A percentile compares a stretch with the other conserved stretches of the same genome.
phyloP scores from a whole-genome alignment of 805 yeast species.

The Saccharomycopsis schoenii region DNA sequence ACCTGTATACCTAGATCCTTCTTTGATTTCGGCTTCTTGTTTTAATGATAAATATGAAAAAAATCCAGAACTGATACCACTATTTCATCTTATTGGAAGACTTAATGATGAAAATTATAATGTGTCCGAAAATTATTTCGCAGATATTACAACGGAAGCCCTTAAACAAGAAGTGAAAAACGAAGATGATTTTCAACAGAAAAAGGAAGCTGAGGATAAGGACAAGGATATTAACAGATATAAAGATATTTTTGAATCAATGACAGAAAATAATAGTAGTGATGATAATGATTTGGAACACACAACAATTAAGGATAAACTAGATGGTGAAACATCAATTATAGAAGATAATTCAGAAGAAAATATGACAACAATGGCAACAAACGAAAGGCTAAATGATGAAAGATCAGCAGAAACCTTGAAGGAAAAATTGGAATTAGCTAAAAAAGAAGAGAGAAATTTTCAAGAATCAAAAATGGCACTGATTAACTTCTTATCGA shows the following conservation, averaged over 20 bases:
- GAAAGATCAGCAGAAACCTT: slow-evolving; percentile 10
- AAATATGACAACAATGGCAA: not conserved
- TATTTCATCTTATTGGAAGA: slow-evolving; percentile 6
- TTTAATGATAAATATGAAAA: slow-evolving; percentile 14
- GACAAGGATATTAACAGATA: not conserved
- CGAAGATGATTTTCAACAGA: slow-evolving; percentile 1
- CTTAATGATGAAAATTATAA: slow-evolving; percentile 9
- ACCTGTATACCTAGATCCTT: slow-evolving; percentile 15
- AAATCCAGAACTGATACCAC: slow-evolving; percentile 7
- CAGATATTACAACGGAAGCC: slow-evolving; percentile 3
- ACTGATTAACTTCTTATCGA: slow-evolving; percentile 40
- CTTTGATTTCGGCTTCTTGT: slow-evolving; percentile 8
- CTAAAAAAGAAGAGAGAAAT: slow-evolving; percentile 20
- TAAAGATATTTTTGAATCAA: not conserved
- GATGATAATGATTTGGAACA: not conserved
- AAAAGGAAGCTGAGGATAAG: not conserved
- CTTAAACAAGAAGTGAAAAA: slow-evolving; percentile 12
- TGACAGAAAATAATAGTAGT: not conserved
- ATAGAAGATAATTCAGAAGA: not conserved
- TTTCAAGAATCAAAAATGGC: slow-evolving; percentile 44
- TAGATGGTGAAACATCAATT: not conserved
- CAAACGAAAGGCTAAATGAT: slow-evolving; percentile 9
- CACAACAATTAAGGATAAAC: not conserved
- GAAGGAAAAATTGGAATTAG: slow-evolving; percentile 16
- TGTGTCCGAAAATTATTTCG: not conserved